phyloP scores from a whole-genome alignment of 768 basidiomycete species.

The Chalciporus pseudorubinellus region DNA sequence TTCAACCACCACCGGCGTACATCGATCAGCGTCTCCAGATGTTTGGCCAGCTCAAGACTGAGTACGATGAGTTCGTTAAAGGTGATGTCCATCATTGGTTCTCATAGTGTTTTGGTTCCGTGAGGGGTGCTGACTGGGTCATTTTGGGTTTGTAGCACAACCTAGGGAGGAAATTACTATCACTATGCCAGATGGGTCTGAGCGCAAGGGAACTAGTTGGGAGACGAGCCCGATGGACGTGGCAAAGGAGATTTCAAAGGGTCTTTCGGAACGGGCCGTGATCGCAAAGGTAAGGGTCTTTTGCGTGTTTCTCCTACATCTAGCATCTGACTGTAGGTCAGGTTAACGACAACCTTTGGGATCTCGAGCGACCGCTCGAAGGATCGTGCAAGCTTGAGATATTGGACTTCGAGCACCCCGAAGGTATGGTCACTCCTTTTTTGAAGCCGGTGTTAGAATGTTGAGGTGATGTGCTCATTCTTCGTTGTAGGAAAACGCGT shows the following conservation, averaged over 20 bases:
- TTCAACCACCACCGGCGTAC: conserved; percentile 81
- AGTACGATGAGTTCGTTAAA: conserved; percentile 79
- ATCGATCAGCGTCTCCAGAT: conserved; percentile 88
- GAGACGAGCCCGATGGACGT: conserved; percentile 92
- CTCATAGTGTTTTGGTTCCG: background rate
- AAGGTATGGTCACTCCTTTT: conserved; percentile 50
- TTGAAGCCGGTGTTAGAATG: background rate
- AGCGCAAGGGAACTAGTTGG: conserved; percentile 85
- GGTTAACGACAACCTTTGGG: conserved; percentile 90
- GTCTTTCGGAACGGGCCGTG: conserved; percentile 83
- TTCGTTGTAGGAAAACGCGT: conserved; percentile 75
- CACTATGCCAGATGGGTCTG: conserved; percentile 83
- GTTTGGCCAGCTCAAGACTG: conserved; percentile 82
- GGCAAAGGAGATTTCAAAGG: conserved; percentile 84
- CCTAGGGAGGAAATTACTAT: conserved; percentile 80
- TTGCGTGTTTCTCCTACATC: background rate
- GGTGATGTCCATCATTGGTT: conserved; percentile 39
- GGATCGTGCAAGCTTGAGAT: conserved; percentile 75
- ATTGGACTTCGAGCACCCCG: conserved; percentile 89
- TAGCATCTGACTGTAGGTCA: conserved; percentile 26
- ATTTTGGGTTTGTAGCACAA: conserved; percentile 44
- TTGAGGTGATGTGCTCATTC: background rate
- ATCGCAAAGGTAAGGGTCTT: conserved; percentile 75
- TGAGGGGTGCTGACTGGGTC: background rate
- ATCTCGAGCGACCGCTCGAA: conserved; percentile 94